phyloP scores from a whole-genome alignment of 441 rosid genomes.

The Eutrema salsugineum region DNA sequence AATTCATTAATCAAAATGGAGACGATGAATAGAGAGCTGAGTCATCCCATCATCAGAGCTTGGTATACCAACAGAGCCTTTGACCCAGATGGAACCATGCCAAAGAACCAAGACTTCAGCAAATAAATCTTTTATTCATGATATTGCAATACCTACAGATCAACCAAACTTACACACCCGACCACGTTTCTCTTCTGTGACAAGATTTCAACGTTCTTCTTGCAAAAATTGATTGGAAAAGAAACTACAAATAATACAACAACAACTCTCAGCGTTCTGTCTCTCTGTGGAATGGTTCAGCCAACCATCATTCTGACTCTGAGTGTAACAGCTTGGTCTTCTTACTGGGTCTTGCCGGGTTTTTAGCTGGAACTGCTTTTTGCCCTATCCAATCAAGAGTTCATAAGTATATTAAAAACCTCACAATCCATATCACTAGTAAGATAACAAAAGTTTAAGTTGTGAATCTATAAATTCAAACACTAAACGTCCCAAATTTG shows the following conservation, averaged over 20 bases:
- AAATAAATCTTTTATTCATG: not conserved
- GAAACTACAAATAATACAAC: not conserved
- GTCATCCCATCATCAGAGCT: not conserved
- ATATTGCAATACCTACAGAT: not conserved
- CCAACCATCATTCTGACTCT: constrained; percentile 16
- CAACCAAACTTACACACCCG: not conserved
- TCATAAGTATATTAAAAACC: not conserved
- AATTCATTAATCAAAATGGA: not conserved
- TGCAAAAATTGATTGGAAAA: not conserved
- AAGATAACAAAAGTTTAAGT: not conserved
- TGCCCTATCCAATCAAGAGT: constrained; percentile 9
- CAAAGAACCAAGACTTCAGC: not conserved
- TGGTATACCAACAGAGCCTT: not conserved
- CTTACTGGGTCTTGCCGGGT: not conserved
- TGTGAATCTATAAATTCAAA: not conserved
- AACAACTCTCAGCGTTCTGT: not conserved
- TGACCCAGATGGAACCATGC: not conserved
- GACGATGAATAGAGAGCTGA: not conserved
- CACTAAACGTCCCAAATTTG: not conserved
- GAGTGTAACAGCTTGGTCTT: constrained; percentile 6
- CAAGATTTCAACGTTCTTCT: not conserved
- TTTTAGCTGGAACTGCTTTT: constrained; percentile 12
- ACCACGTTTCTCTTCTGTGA: not conserved
- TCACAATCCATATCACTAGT: not conserved
- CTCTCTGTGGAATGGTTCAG: not conserved